Conservation (phyloP, 176 grass and related monocot species). For the Juncus effusus region DNA sequence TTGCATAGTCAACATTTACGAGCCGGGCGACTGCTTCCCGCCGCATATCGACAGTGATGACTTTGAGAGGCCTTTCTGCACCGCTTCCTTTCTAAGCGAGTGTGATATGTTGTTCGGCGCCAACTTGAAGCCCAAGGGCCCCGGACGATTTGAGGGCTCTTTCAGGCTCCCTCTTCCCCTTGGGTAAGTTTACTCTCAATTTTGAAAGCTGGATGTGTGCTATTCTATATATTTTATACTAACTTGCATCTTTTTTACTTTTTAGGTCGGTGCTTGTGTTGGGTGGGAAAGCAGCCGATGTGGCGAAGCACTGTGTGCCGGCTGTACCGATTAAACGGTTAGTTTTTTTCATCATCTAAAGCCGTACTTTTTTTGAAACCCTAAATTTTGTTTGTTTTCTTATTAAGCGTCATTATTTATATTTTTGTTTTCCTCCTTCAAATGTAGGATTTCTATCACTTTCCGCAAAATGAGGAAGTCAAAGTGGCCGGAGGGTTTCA, state of each 20-base stretch:
- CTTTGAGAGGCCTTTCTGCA: slow-evolving; percentile 49
- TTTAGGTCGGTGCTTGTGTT: slow-evolving; percentile 47
- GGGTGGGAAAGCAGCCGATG: slow-evolving; percentile 46
- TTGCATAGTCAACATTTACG: slow-evolving; percentile 54
- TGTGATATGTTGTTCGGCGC: slow-evolving; percentile 43
- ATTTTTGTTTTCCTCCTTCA: slow-evolving; percentile 2
- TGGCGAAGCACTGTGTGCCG: slow-evolving; percentile 50
- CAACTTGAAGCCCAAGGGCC: slow-evolving; percentile 29
- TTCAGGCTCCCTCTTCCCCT: slow-evolving; percentile 34
- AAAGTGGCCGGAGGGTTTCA: slow-evolving; percentile 32
- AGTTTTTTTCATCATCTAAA: slow-evolving; percentile 3
- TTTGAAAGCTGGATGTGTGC: background rate
- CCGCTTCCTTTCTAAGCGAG: slow-evolving; percentile 44
- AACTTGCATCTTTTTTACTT: slow-evolving; percentile 13
- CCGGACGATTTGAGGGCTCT: slow-evolving; percentile 33
- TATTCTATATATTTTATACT: slow-evolving; percentile 11
- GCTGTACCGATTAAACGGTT: slow-evolving; percentile 46
- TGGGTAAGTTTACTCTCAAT: slow-evolving; percentile 35
- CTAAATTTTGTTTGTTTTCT: slow-evolving; percentile 4
- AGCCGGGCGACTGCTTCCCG: slow-evolving; percentile 45
- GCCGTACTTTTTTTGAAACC: background rate
- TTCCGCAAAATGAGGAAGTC: slow-evolving; percentile 50
- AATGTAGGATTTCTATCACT: slow-evolving; percentile 47
- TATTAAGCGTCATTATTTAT: background rate
- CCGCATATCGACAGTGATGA: slow-evolving; percentile 55